Evolutionary conservation across 73 alveolate species (phyloP).

Genomic region (Halteria grandinella): DNA sequence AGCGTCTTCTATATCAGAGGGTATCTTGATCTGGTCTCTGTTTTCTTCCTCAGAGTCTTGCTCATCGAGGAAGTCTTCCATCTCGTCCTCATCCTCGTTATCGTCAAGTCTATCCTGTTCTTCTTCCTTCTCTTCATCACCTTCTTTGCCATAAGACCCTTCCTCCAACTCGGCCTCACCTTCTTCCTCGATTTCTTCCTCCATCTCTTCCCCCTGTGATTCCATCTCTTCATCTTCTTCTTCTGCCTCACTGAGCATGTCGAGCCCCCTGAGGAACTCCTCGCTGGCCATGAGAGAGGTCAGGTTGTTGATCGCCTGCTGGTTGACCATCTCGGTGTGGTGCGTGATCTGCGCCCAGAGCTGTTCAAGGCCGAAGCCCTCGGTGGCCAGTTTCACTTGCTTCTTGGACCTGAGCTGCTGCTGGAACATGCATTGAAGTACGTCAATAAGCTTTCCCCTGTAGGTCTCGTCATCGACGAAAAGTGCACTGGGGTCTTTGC

Average conservation of each 20-base stretch:
- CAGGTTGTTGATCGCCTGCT: background rate
- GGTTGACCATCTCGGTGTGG: slow-evolving; percentile 8
- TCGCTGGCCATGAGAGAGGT: slow-evolving; percentile 1
- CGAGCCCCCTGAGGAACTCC: slow-evolving; percentile 20
- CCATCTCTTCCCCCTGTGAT: background rate
- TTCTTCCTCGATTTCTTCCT: slow-evolving; percentile 34
- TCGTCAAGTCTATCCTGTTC: slow-evolving; percentile 13
- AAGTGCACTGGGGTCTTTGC: too few species aligned
- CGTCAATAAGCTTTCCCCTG: too few species aligned
- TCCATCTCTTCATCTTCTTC: background rate
- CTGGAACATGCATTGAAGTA: too few species aligned
- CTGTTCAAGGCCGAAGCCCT: slow-evolving; percentile 18
- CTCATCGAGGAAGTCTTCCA: slow-evolving; percentile 22
- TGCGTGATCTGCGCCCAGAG: slow-evolving; percentile 17
- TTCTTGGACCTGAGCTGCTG: too few species aligned
- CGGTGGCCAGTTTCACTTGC: slow-evolving; percentile 1
- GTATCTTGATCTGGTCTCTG: slow-evolving; percentile 36
- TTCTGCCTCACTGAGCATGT: background rate
- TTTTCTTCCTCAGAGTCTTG: slow-evolving; percentile 31
- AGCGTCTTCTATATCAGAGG: slow-evolving; percentile 25
- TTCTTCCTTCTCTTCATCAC: slow-evolving; percentile 39
- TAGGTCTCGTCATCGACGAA: too few species aligned
- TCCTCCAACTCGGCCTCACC: slow-evolving; percentile 14
- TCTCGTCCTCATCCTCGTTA: slow-evolving; percentile 15
- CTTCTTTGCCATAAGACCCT: background rate